These are phyloP conservation scores for Schizophyllum commune DNA, from an alignment of 1,284 basidiomycete species.

Conservation along the genomic window DNA sequence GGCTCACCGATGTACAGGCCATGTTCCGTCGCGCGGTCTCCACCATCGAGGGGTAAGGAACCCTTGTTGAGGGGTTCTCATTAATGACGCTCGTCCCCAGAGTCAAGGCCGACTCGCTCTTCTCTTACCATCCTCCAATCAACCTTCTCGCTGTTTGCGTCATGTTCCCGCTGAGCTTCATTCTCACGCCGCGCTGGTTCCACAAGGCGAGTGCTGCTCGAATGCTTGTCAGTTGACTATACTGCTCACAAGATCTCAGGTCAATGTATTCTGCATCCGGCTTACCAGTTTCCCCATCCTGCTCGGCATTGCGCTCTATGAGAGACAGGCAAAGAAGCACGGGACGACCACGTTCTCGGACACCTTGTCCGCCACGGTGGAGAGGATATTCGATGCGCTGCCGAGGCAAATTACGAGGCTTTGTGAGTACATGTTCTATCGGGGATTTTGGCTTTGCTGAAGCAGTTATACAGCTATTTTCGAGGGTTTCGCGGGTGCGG, in stretches of 20 bases:
- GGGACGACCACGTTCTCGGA: conserved; percentile 65
- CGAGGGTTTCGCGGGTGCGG: conserved; percentile 69
- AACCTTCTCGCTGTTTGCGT: conserved; percentile 78
- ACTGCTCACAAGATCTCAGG: conserved; percentile 29
- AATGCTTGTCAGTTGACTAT: conserved; percentile 2
- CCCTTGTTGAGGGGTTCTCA: neutral
- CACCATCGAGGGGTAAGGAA: conserved; percentile 75
- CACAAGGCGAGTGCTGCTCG: conserved; percentile 53
- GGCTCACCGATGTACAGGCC: conserved; percentile 38
- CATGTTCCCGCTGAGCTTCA: conserved; percentile 78
- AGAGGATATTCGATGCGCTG: conserved; percentile 63
- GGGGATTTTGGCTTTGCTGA: conserved; percentile 5
- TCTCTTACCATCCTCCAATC: conserved; percentile 89
- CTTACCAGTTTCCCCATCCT: conserved; percentile 84
- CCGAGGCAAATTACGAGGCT: conserved; percentile 66
- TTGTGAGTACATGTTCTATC: conserved; percentile 38
- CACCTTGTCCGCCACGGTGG: conserved; percentile 56
- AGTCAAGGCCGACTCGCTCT: conserved; percentile 82
- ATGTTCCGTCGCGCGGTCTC: conserved; percentile 90
- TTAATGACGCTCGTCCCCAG: conserved; percentile 25
- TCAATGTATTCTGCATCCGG: conserved; percentile 86
- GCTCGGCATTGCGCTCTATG: conserved; percentile 74
- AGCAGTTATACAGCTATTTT: conserved; percentile 51
- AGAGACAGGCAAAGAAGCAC: conserved; percentile 65
- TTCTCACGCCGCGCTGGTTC: conserved; percentile 74